phyloP scores from a whole-genome alignment of 2,329 filamentous ascomycete genomes.

The Endoconidiophora polonica region DNA sequence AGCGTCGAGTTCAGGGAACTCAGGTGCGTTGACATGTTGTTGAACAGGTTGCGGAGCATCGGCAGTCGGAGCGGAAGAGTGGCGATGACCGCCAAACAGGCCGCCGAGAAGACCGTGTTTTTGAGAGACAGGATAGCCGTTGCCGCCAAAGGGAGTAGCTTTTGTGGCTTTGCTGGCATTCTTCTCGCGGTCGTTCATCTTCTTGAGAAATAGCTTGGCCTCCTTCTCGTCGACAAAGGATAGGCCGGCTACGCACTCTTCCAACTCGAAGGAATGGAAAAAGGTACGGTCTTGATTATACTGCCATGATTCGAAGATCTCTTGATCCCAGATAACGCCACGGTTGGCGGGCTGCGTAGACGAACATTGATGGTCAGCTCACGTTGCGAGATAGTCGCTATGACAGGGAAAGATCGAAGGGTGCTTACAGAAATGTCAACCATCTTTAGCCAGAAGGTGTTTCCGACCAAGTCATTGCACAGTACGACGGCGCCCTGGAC shows the following conservation, averaged over 20 bases:
- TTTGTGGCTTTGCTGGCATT: slow-evolving; percentile 79
- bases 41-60: slow-evolving; percentile 32
- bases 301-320: slow-evolving; percentile 85
- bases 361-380: slow-evolving; percentile 12
- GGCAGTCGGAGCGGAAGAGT: slow-evolving; percentile 39
- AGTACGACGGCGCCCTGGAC: slow-evolving; percentile 83
- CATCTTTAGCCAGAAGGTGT: slow-evolving; percentile 95
- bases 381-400: slow-evolving; percentile 5
- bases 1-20: slow-evolving; percentile 44
- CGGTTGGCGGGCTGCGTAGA: slow-evolving; percentile 47
- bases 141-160: slow-evolving; percentile 55
- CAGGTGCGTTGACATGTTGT: slow-evolving; percentile 25
- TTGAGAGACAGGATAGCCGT: slow-evolving; percentile 22
- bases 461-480: slow-evolving; percentile 82
- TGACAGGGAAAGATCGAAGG: neutral
- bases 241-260: slow-evolving; percentile 75
- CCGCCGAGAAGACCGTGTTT: slow-evolving; percentile 37
- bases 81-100: slow-evolving; percentile 43
- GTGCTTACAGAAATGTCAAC: slow-evolving; percentile 79
- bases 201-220: slow-evolving; percentile 91
- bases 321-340: slow-evolving; percentile 92
- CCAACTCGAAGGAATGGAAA: slow-evolving; percentile 93
- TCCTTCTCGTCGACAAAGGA: slow-evolving; percentile 97
- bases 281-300: slow-evolving; percentile 97
- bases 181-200: slow-evolving; percentile 91